phyloP scores from a whole-genome alignment of 1,284 basidiomycete species.

The Moniliophthora roreri region DNA sequence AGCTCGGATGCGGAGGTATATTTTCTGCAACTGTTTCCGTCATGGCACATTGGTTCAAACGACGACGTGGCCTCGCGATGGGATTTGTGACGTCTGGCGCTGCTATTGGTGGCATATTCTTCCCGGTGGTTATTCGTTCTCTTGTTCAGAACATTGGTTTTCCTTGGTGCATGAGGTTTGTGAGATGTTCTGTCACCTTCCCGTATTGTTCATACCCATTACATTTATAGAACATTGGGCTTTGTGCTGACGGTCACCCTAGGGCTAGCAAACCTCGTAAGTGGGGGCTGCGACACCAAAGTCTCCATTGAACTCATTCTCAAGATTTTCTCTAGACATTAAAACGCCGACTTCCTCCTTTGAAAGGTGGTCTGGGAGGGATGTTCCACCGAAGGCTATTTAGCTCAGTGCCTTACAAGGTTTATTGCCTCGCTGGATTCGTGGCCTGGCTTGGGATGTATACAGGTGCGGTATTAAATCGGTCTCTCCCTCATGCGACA shows the following conservation, averaged over 20 bases:
- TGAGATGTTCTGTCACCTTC: background rate
- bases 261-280: slow-evolving; percentile 5
- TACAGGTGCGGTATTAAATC: slow-evolving; percentile 1
- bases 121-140: slow-evolving; percentile 13
- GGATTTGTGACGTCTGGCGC: slow-evolving; percentile 14
- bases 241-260: slow-evolving; percentile 8
- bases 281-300: background rate
- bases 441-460: slow-evolving; percentile 11
- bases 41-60: slow-evolving; percentile 18
- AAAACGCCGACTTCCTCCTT: slow-evolving; percentile 6
- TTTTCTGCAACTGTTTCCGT: slow-evolving; percentile 2
- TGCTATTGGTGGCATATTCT: slow-evolving; percentile 15
- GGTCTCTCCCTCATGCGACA: background rate
- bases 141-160: slow-evolving; percentile 10
- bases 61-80: slow-evolving; percentile 15
- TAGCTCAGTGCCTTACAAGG: background rate
- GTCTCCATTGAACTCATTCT: no score
- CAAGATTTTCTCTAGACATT: slow-evolving; percentile 4
- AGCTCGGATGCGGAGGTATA: slow-evolving; percentile 10
- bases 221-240: slow-evolving; percentile 11
- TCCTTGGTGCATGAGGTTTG: slow-evolving; percentile 5
- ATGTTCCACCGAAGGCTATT: slow-evolving; percentile 1
- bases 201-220: background rate
- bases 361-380: background rate
- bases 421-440: slow-evolving; percentile 10